Conservation (phyloP, 2,329 filamentous ascomycete genomes). For the Blastomyces gilchristii region DNA sequence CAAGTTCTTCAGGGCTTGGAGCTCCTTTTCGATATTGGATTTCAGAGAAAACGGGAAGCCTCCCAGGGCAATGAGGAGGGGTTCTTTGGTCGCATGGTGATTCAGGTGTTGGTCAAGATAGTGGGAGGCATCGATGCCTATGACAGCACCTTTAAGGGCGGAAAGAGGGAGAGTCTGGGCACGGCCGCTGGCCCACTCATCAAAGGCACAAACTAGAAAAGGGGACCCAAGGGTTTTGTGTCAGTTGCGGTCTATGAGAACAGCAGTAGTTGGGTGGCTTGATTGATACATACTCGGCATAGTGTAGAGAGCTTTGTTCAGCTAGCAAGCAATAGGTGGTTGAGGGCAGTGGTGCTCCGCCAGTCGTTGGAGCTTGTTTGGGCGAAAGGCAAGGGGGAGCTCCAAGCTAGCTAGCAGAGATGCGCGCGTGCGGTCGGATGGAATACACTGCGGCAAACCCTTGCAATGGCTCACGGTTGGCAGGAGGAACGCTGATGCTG, state of each 20-base stretch:
- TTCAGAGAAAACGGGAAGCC: constrained; percentile 73
- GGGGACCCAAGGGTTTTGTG: background rate
- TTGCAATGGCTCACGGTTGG: background rate
- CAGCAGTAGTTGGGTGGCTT: background rate
- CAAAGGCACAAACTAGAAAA: constrained; percentile 40
- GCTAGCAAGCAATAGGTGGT: constrained; percentile 1
- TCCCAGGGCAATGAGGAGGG: constrained; percentile 78
- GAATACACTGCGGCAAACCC: background rate
- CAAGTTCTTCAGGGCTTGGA: constrained; percentile 59
- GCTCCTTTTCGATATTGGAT: constrained; percentile 62
- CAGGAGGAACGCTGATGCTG: background rate
- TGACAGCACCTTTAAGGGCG: constrained; percentile 60
- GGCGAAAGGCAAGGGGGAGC: background rate
- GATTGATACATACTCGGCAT: constrained; percentile 26
- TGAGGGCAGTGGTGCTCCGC: constrained; percentile 2
- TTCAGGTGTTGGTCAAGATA: constrained; percentile 74
- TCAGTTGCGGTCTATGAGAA: background rate
- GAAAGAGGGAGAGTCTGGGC: constrained; percentile 52
- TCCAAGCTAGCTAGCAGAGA: background rate
- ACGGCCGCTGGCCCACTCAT: constrained; percentile 47
- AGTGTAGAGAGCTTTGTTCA: background rate
- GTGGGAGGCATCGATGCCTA: constrained; percentile 82
- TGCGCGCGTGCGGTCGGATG: background rate
- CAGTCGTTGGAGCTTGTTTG: constrained; percentile 18
- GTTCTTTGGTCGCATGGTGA: constrained; percentile 62